Evolutionary conservation across 2,329 filamentous ascomycete genomes (phyloP), one percentile per base, ranked within the genome.

Genomic region (Pseudogymnoascus sp.): DNA sequence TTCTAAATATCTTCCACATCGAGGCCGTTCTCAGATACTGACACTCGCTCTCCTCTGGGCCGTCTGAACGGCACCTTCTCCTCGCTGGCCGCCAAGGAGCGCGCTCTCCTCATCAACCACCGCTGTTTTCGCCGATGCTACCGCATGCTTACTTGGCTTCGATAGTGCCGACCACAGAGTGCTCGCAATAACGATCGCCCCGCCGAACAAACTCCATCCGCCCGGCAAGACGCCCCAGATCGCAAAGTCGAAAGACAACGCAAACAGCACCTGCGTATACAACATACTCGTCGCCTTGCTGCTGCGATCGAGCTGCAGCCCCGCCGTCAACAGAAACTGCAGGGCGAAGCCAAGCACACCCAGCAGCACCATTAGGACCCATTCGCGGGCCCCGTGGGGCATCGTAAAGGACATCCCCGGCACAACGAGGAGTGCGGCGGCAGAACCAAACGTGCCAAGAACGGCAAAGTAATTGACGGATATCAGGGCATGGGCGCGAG

Each of bases 291-390:
- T 80, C 0, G 77, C 78, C 8, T 69, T 70, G 33, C 66, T 71
- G 16, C 68, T 71, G 38, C 63, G 69, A 56, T 73, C 71, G n/a
- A 70, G 56, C 44, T 81, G 77, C 61, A 97, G 76, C 0, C 91
- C 92, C 0, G 86, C 82, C 0, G 92, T 95, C 28, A 95, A 77
- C n/a, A 95, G 79, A 68, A 92, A 92, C 80, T 96, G 92, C 81
- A 94, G 87, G 12, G 88, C 74, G 71, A 96, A 94, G 0, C 92
- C 92, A 65, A 87, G 85, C 0, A 85, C 70, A 0, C 90, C 90
- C 1, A 96, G 77, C 16, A 86, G 80, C 0, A 86, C 60, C 11
- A 97, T 76, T n/a, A 92, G 79, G 0, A 77, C 73, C 88, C 90
- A 93, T 33, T 73, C 68, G 3, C 65, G 74, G 2, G 68, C 16